A percentile compares a stretch with the other conserved stretches of the same genome.
Evolutionary conservation across 768 basidiomycete species (phyloP).

Genomic region (Boletus sensibilis): DNA sequence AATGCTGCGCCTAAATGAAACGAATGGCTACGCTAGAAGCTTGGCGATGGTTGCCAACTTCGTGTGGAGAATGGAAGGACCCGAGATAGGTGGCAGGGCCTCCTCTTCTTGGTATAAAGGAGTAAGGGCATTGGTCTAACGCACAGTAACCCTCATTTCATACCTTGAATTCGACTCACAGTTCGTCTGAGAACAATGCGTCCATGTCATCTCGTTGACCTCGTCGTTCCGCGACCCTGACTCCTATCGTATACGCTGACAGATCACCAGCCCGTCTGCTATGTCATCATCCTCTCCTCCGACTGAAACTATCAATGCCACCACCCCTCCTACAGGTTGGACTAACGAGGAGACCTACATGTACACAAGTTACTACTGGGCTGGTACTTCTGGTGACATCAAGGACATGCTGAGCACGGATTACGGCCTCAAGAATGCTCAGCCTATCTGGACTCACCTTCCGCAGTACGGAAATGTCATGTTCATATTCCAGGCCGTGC

Average conservation of each 20-base stretch:
- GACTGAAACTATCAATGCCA: neutral
- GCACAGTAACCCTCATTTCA: neutral
- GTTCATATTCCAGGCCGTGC: constrained; percentile 2
- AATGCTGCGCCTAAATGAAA: neutral
- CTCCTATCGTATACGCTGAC: neutral
- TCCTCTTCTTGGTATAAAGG: neutral
- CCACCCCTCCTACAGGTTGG: constrained; percentile 1
- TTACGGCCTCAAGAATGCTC: neutral
- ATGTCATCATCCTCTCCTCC: neutral
- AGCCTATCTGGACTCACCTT: neutral
- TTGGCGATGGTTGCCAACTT: neutral
- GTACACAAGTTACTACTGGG: neutral
- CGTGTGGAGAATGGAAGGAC: neutral
- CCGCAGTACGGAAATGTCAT: neutral
- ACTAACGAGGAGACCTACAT: neutral
- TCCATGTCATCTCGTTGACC: neutral
- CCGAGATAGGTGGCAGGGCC: neutral
- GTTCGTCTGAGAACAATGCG: neutral
- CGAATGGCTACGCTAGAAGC: neutral
- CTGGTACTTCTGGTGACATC: neutral
- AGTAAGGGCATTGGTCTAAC: neutral
- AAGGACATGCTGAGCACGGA: neutral
- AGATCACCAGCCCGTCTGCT: neutral
- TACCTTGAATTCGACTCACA: neutral
- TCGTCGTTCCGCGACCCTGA: neutral